phyloP scores from a whole-genome alignment of 768 basidiomycete species.

The Guyanaporus albipodus region DNA sequence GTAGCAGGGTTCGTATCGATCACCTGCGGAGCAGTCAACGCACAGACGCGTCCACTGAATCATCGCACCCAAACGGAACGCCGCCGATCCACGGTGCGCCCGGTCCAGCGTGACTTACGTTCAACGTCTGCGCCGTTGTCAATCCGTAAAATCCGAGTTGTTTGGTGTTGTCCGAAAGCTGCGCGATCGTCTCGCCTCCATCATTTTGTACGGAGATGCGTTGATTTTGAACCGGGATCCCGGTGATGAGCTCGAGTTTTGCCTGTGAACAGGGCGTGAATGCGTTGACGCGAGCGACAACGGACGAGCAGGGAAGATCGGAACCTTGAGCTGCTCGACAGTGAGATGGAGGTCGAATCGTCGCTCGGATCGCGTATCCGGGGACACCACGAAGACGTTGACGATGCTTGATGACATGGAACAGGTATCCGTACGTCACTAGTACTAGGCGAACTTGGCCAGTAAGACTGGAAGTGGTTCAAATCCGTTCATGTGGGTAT shows the following conservation, averaged over 20 bases:
- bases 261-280: constrained; percentile 36
- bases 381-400: constrained; percentile 76
- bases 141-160: constrained; percentile 74
- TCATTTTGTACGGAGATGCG: constrained; percentile 58
- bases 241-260: constrained; percentile 90
- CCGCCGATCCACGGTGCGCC: too few species aligned
- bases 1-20: constrained; percentile 68
- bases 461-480: too few species aligned
- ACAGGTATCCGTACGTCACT: too few species aligned
- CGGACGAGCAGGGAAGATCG: constrained; percentile 1
- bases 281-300: background rate
- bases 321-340: constrained; percentile 79
- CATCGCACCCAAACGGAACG: too few species aligned
- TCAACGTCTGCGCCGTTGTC: constrained; percentile 73
- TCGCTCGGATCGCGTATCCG: constrained; percentile 88
- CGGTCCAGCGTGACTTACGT: constrained; percentile 45
- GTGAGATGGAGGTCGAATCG: constrained; percentile 73
- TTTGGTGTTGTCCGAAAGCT: constrained; percentile 62
- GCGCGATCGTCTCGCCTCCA: constrained; percentile 46
- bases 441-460: too few species aligned
- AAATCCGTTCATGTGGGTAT: too few species aligned
- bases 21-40: too few species aligned
- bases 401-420: constrained; percentile 47
- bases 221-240: constrained; percentile 76
- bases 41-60: constrained; percentile 38